A percentile compares a stretch with the other conserved stretches of the same genome.
Evolutionary conservation across 495 filamentous ascomycete genomes (phyloP).

Genomic region (Aspergillus bertholletiae): DNA sequence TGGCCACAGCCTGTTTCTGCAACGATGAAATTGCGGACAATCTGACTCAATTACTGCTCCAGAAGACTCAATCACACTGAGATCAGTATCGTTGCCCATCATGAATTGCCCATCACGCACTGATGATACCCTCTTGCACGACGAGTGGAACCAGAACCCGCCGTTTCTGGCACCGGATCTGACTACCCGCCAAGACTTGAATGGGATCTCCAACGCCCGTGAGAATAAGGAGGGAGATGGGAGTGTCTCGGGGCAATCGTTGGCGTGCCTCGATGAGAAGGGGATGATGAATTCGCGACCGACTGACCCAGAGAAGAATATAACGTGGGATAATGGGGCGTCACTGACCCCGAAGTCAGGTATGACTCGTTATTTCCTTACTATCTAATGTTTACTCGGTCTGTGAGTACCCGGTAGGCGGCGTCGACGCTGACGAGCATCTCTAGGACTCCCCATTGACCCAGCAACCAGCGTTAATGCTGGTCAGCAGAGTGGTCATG

Average conservation of each 20-base stretch:
- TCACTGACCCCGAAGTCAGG: conserved; percentile 32
- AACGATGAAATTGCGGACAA: neutral
- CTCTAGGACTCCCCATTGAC: conserved; percentile 23
- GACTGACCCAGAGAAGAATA: conserved; percentile 9
- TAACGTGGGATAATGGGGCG: conserved; percentile 10
- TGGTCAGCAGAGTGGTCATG: conserved; percentile 1
- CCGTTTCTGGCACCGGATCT: conserved; percentile 46
- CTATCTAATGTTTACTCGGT: neutral
- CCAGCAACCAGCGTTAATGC: neutral
- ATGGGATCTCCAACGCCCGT: conserved; percentile 35
- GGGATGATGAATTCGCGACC: conserved; percentile 2
- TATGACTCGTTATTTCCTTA: conserved; percentile 4
- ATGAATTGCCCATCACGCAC: conserved; percentile 59
- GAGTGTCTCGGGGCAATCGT: neutral
- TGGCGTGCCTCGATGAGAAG: conserved; percentile 9
- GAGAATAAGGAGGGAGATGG: conserved; percentile 15
- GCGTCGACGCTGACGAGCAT: neutral
- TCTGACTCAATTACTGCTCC: neutral
- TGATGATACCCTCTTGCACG: conserved; percentile 45
- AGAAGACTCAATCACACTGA: neutral
- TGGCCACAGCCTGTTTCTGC: neutral
- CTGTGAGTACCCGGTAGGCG: neutral
- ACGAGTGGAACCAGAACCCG: conserved; percentile 53
- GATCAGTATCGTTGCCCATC: conserved; percentile 7
- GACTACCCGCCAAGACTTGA: conserved; percentile 57